Conservation (phyloP, 2,329 filamentous ascomycete genomes). For the Helotiales sp. region DNA sequence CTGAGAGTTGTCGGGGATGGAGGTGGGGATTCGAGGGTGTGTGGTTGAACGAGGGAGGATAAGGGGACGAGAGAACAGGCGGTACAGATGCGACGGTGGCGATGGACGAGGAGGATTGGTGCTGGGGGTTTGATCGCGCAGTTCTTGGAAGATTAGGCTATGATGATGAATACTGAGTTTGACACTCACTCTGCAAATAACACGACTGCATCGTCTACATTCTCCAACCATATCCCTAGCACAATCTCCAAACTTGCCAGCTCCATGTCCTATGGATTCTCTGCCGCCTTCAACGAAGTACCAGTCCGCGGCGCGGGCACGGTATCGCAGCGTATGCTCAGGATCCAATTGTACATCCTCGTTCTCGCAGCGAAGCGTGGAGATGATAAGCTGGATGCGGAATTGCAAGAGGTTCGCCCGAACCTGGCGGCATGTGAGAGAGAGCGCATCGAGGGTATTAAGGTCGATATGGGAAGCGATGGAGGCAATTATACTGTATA, state of each 20-base stretch:
- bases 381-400: slow-evolving; percentile 68
- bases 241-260: slow-evolving; percentile 74
- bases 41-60: slow-evolving; percentile 48
- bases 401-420: slow-evolving; percentile 77
- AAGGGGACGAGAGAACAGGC: slow-evolving; percentile 74
- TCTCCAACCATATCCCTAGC: slow-evolving; percentile 84
- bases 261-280: slow-evolving; percentile 46
- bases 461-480: slow-evolving; percentile 80
- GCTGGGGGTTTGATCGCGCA: slow-evolving; percentile 84
- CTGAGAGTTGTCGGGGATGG: slow-evolving; percentile 47
- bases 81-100: slow-evolving; percentile 79
- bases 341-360: slow-evolving; percentile 59
- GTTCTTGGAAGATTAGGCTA: slow-evolving; percentile 57
- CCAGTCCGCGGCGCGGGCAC: slow-evolving; percentile 58
- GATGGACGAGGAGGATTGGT: slow-evolving; percentile 63
- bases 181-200: slow-evolving; percentile 78
- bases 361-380: slow-evolving; percentile 78
- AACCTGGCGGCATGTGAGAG: slow-evolving; percentile 78
- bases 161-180: slow-evolving; percentile 50
- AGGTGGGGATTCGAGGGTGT: background rate
- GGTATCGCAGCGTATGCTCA: slow-evolving; percentile 57
- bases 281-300: slow-evolving; percentile 58
- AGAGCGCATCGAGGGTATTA: slow-evolving; percentile 81
- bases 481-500: slow-evolving; percentile 59
- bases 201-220: slow-evolving; percentile 73